phyloP scores from a whole-genome alignment of 345 rosid genomes.

The Isatis tinctoria region DNA sequence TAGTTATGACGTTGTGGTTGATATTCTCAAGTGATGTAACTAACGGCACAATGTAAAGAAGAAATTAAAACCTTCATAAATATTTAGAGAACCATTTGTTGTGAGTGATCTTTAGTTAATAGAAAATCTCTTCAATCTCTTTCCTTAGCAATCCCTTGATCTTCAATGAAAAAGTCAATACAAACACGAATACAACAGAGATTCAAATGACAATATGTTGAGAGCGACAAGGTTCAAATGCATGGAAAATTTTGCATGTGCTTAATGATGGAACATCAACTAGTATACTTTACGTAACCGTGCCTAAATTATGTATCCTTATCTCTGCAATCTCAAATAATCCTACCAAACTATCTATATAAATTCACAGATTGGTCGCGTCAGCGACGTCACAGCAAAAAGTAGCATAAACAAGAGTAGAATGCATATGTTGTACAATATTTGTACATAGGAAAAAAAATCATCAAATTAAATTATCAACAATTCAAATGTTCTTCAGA shows the following conservation, averaged over 20 bases:
- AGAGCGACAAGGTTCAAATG: too few relatives aligned
- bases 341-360: background rate
- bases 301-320: background rate
- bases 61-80: background rate
- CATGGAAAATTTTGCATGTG: too few relatives aligned
- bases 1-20: background rate
- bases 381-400: too few relatives aligned
- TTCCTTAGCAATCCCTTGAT: constrained; percentile 25
- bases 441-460: too few relatives aligned
- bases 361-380: too few relatives aligned
- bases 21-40: background rate
- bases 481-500: too few relatives aligned
- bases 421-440: too few relatives aligned
- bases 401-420: too few relatives aligned
- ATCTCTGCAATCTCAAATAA: background rate
- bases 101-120: background rate
- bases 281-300: background rate
- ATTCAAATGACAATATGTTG: too few relatives aligned
- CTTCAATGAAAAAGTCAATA: constrained; percentile 3
- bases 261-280: background rate
- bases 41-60: background rate
- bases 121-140: constrained; percentile 19
- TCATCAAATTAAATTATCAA: too few relatives aligned
- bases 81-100: background rate
- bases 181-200: too few relatives aligned